Evolutionary conservation across 371 early-diverging fungal genomes (phyloP), one percentile per base, ranked within the genome.

Genomic region (Syncephalastrum monosporum): DNA sequence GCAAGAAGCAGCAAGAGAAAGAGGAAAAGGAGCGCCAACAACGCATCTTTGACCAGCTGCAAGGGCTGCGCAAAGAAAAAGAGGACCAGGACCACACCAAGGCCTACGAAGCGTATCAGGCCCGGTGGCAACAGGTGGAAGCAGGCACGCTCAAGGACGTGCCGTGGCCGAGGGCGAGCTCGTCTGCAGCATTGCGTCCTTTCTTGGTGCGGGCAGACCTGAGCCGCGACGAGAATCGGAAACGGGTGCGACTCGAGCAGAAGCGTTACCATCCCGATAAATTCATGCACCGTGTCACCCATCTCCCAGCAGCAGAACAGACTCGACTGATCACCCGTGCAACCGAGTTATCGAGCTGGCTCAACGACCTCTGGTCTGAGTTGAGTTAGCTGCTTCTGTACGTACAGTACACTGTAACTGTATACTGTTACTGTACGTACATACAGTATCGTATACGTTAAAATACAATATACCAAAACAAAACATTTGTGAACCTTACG

Each of bases 201-300:
- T 77, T 77, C 50, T 49, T 77, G 1, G 27, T 68, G 3, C 50
- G 59, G 23, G 17, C 44, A 8, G 45, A 47, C 6, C 14, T 21
- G 12, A 19, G 63, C 10, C 12, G 27, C 3, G 62, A 42, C 3
- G 65, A 62, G 14, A 64, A 60, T 23, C 63, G 60, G 27, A 74
- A 74, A 50, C 50, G 29, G 16, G 58, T 79, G n/a, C 71, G 79
- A 17, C 67, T 67, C 51, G 79, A 73, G 47, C 75, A 75, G 45
- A 48, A 68, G 10, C 57, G 72, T 16, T 79, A 75, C 53, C 79
- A 79, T 49, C 79, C 79, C 0, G 79, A 79, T 16, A 79, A 79
- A 45, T 75, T 79, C 53, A 63, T 68, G 27, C 69, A 69, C 38
- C 62, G 67, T 19, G 63, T 75, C 0, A 55, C 67, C 17, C 47